phyloP scores from a whole-genome alignment of 768 basidiomycete genomes.

The Mycena amicta region DNA sequence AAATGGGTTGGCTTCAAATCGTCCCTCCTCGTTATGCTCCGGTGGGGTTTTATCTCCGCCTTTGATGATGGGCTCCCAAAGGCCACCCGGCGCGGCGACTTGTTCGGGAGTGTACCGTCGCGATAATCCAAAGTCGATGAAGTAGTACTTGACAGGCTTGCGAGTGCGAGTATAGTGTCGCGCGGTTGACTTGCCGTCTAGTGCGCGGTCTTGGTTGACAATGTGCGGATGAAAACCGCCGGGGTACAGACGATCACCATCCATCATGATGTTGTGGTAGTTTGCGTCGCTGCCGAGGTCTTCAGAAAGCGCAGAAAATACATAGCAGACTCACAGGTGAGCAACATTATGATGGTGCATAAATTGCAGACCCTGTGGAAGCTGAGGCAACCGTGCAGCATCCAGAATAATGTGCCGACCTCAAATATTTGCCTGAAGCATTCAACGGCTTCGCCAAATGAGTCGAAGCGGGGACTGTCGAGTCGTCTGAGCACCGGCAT shows the following conservation, averaged over 20 bases:
- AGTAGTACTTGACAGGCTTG: constrained; percentile 35
- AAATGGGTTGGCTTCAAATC: constrained; percentile 39
- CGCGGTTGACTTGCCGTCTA: background rate
- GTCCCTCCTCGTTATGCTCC: constrained; percentile 32
- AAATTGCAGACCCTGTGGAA: constrained; percentile 29
- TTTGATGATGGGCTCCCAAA: constrained; percentile 30
- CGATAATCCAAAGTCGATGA: constrained; percentile 43
- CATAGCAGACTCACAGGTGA: constrained; percentile 33
- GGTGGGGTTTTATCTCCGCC: constrained; percentile 48
- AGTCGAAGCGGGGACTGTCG: constrained; percentile 34
- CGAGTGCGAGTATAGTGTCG: constrained; percentile 31
- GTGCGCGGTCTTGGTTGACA: constrained; percentile 17
- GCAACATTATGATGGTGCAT: constrained; percentile 33
- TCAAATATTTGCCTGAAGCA: constrained; percentile 36
- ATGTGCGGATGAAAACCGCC: constrained; percentile 28
- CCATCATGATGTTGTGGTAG: constrained; percentile 39
- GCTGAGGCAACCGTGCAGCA: background rate
- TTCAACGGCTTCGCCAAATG: constrained; percentile 37
- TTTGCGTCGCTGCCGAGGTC: too few relatives aligned
- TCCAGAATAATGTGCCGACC: too few relatives aligned
- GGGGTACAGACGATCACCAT: constrained; percentile 30
- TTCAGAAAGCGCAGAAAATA: too few relatives aligned
- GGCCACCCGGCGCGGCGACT: constrained; percentile 21
- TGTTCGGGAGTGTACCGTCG: constrained; percentile 26
- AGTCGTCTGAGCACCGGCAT: constrained; percentile 32